phyloP scores from a whole-genome alignment of 176 grass and related monocot genomes.

The Coix lacrymajobi region DNA sequence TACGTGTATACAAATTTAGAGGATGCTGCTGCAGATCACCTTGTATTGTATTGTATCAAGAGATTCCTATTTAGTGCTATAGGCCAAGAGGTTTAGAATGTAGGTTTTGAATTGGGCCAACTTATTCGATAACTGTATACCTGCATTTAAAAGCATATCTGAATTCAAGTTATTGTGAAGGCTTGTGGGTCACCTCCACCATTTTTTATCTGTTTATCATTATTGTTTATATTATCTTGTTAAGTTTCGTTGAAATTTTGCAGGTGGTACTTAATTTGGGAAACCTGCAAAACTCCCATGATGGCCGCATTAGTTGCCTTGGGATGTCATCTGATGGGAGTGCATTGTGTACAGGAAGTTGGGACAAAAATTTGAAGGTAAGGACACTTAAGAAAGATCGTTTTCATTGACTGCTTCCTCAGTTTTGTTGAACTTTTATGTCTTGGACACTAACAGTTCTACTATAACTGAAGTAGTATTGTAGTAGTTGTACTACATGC shows the following conservation, averaged over 20 bases:
- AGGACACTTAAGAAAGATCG: not conserved
- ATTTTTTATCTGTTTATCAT: not conserved
- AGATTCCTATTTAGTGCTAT: not conserved
- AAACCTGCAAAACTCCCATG: constrained; percentile 80
- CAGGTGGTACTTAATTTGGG: constrained; percentile 92
- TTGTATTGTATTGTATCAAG: not conserved
- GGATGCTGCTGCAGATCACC: not conserved
- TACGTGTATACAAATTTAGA: not conserved
- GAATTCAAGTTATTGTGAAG: not conserved
- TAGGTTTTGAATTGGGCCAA: not conserved
- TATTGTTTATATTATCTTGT: not conserved
- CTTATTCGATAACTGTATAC: not conserved
- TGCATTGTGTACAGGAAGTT: constrained; percentile 97
- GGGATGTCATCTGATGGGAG: constrained; percentile 94
- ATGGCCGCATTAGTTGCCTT: constrained; percentile 82
- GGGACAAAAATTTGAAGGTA: constrained; percentile 98
- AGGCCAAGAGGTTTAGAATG: constrained; percentile 9
- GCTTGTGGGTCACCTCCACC: not conserved
- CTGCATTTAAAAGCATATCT: not conserved
- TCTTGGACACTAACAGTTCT: not conserved
- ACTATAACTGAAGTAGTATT: not conserved
- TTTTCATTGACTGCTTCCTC: constrained; percentile 3
- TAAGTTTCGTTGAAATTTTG: not conserved
- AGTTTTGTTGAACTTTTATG: not conserved
- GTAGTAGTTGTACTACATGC: not conserved